Conservation (phyloP, 1,139 yeast genomes). For the Pichia terricola region DNA sequence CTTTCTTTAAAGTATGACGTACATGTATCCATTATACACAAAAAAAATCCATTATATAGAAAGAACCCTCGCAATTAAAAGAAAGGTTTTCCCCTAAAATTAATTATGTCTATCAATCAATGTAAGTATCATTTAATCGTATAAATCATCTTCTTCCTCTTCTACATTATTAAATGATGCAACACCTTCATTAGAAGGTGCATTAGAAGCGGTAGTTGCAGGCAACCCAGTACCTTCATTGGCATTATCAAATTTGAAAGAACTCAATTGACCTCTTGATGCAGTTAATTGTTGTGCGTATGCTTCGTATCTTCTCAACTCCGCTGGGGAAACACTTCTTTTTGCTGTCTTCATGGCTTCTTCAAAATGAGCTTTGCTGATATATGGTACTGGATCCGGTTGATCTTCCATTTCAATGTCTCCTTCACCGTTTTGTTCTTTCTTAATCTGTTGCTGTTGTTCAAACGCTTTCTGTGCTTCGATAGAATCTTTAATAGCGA, state of each 20-base stretch:
- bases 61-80: too few relatives aligned
- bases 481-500: constrained; percentile 95
- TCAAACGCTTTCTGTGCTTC: constrained; percentile 61
- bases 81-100: background rate
- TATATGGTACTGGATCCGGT: constrained; percentile 91
- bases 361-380: constrained; percentile 76
- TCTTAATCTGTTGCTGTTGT: constrained; percentile 38
- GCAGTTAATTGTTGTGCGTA: constrained; percentile 95
- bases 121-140: constrained; percentile 37
- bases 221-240: constrained; percentile 23
- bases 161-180: constrained; percentile 33
- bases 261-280: constrained; percentile 84
- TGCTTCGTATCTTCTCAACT: constrained; percentile 96
- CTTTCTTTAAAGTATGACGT: too few relatives aligned
- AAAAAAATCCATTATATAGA: too few relatives aligned
- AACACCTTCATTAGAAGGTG: constrained; percentile 25
- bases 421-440: constrained; percentile 31
- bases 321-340: constrained; percentile 94
- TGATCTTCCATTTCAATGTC: constrained; percentile 61
- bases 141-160: constrained; percentile 91
- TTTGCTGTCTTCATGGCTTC: constrained; percentile 99
- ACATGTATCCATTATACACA: too few relatives aligned
- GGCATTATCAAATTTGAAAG: constrained; percentile 58
- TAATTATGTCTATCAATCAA: background rate
- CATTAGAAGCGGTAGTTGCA: constrained; percentile 32